Conservation (phyloP, 139 green algal species). For the Parachlorella kessleri region DNA sequence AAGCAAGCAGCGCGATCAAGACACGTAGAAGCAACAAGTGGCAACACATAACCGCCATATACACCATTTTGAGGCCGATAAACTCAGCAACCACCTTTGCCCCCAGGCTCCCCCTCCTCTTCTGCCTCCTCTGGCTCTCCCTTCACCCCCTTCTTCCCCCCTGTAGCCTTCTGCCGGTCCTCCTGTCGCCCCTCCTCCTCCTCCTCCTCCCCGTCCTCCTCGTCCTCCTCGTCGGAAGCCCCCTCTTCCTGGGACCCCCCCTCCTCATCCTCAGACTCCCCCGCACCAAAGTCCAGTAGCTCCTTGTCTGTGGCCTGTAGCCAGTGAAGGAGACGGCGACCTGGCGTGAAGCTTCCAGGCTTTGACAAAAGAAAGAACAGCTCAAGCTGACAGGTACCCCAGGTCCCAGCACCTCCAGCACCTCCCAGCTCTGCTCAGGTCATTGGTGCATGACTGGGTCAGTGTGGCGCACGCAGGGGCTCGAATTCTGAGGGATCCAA, state of each 20-base stretch:
- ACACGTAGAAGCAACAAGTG: too few species aligned
- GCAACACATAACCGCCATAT: too few species aligned
- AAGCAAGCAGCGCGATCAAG: too few species aligned
- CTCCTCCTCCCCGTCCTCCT: constrained; percentile 40
- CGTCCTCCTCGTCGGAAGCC: constrained; percentile 57
- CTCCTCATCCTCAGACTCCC: constrained; percentile 60
- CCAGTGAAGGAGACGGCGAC: background rate
- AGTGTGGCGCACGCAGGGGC: too few species aligned
- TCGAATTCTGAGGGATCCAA: too few species aligned
- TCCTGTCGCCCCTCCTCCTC: constrained; percentile 35
- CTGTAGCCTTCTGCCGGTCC: background rate
- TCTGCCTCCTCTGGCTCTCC: constrained; percentile 13
- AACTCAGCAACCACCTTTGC: too few species aligned
- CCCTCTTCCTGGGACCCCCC: constrained; percentile 51
- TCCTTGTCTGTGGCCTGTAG: constrained; percentile 82
- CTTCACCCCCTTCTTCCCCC: background rate
- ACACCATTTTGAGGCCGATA: too few species aligned
- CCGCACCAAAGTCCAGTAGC: constrained; percentile 85
- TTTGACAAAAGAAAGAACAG: too few species aligned
- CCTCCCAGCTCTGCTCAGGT: too few species aligned
- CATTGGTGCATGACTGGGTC: too few species aligned
- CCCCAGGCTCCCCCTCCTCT: constrained; percentile 20
- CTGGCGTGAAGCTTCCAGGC: too few species aligned
- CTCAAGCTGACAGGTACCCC: background rate
- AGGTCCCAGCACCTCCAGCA: too few species aligned